Conservation (phyloP, 1,284 basidiomycete genomes). For the Tylopilus sp. region DNA sequence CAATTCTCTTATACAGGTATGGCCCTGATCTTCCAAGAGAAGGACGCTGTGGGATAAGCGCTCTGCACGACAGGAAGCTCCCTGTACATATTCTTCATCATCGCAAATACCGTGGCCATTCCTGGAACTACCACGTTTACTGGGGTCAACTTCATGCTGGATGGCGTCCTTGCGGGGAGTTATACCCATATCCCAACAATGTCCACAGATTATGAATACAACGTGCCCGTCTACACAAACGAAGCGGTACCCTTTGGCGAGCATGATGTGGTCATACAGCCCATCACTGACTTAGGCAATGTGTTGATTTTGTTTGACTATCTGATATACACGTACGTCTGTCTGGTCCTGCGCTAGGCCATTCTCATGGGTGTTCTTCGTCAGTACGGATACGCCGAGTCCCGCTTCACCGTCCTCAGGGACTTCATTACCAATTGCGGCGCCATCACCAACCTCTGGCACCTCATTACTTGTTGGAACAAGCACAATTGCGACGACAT, state of each 20-base stretch:
- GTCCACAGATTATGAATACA: slow-evolving; percentile 12
- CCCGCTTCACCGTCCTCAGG: not conserved
- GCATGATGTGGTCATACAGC: slow-evolving; percentile 12
- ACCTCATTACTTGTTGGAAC: not conserved
- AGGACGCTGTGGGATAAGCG: too few species aligned
- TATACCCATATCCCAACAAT: not conserved
- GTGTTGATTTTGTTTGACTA: slow-evolving; percentile 21
- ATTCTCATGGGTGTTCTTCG: not conserved
- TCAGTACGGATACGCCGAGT: slow-evolving; percentile 6
- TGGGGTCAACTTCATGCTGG: slow-evolving; percentile 10
- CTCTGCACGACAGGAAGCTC: slow-evolving; percentile 1
- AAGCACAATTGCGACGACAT: too few species aligned
- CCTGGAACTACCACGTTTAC: too few species aligned
- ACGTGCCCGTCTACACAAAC: slow-evolving; percentile 15
- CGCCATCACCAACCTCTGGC: not conserved
- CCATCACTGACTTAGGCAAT: not conserved
- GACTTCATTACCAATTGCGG: not conserved
- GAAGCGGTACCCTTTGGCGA: not conserved
- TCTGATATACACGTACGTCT: slow-evolving; percentile 12
- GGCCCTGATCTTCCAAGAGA: too few species aligned
- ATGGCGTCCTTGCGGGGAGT: not conserved
- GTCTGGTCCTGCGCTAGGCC: accelerated
- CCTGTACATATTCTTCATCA: slow-evolving; percentile 21
- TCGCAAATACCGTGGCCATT: slow-evolving; percentile 11
- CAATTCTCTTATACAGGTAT: slow-evolving; percentile 16